Base-by-base conservation (phyloP, 306 rosid species). In the Comarum palustre region DNA sequence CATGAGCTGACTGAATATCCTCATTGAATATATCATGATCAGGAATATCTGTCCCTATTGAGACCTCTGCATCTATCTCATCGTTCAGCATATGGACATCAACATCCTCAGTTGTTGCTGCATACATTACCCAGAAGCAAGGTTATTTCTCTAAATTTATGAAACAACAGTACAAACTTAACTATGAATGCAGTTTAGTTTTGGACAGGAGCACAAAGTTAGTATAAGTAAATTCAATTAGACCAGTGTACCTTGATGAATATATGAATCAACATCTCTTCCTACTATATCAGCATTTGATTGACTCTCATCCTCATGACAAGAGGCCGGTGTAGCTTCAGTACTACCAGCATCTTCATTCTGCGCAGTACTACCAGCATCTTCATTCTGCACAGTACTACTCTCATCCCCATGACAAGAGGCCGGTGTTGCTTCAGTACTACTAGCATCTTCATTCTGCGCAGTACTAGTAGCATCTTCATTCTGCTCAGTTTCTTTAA, bases 31-130 rank as follows among this genome's bases (percentile, higher is more conserved):
- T 62, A 32, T 90, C 91, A 25, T 84, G 96, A 59, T 91, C 97
- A 74, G 94, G 96, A 91, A 94, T 94, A 41, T 94, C 92, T 55
- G 96, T 85, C 77, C 95, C 98, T 41, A 83, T 89, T 64, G 95
- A 89, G 60, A 94, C 86, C 63, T 91, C 97, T 59, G 85, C 88
- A 69, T 91, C 96, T 74, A 42, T 81, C 75, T 89, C 96, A 66
- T 89, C 82, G 34, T 66, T 78, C 45, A 70, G 82, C 84, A 77
- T 79, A 78, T 82, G 77, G 57, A 82, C 70, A 61, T 81, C 89
- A 60, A 79, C 88, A 75, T 78, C 90, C 66, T 85, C 92, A 59
- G 79, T 73, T 6, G 69, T 73, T 10, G 72, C 95, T 87, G 84
- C 82, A 81, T 47, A 17, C 67, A 80, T 29, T 27, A 42, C 41